Evolutionary conservation across 192 early-diverging fungal species (phyloP).

Genomic region (Backusella psychrophila): DNA sequence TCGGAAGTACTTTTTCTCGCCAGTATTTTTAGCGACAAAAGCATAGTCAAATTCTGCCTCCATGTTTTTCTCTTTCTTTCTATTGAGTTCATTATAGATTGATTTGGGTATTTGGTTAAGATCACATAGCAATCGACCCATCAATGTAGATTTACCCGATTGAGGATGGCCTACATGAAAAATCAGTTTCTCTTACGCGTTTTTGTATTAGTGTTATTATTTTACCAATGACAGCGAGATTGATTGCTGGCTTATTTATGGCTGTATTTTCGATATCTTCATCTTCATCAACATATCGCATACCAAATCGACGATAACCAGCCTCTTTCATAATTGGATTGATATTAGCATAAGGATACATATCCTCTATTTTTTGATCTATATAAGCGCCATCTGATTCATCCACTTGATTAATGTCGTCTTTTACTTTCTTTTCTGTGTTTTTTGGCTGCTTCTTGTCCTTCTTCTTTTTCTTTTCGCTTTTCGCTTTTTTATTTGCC

Average conservation of each 20-base stretch:
- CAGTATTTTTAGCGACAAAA: constrained; percentile 95
- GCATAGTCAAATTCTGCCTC: constrained; percentile 93
- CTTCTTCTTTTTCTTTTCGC: constrained; percentile 12
- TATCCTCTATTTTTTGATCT: neutral
- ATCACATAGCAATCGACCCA: constrained; percentile 91
- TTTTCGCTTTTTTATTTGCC: constrained; percentile 14
- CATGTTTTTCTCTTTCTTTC: constrained; percentile 62
- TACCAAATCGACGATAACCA: neutral
- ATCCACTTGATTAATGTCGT: neutral
- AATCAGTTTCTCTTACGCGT: neutral
- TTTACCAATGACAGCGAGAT: constrained; percentile 73
- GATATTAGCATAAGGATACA: neutral
- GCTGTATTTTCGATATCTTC: constrained; percentile 67
- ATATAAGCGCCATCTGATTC: neutral
- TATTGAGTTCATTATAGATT: constrained; percentile 73
- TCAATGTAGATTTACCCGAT: constrained; percentile 94
- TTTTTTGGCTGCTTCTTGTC: neutral
- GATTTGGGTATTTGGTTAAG: constrained; percentile 81
- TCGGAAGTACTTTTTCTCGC: constrained; percentile 68
- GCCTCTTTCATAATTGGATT: neutral
- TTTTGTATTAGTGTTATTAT: neutral
- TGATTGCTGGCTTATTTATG: constrained; percentile 66
- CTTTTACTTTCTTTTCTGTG: neutral
- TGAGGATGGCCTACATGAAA: constrained; percentile 79
- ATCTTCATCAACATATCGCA: constrained; percentile 48